A percentile compares a stretch with the other conserved stretches of the same genome.
Evolutionary conservation across 345 rosid species (phyloP).

Genomic region (Eucalyptus curtisii): DNA sequence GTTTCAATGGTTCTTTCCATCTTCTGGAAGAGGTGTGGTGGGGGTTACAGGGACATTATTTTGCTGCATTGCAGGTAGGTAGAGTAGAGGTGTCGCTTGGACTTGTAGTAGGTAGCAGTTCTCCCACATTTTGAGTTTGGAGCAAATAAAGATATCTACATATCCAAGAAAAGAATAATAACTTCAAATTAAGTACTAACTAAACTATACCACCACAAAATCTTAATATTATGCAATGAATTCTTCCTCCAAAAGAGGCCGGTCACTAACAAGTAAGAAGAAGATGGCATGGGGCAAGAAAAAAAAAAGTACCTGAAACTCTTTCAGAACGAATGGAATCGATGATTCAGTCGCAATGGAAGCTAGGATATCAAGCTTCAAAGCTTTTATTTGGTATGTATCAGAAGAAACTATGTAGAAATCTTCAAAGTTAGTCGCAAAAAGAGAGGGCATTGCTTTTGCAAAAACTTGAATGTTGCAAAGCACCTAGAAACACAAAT

Average conservation of each 20-base stretch:
- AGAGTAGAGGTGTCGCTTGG: background rate
- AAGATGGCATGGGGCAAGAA: background rate
- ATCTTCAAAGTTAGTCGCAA: conserved; percentile 64
- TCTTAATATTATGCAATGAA: background rate
- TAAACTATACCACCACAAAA: background rate
- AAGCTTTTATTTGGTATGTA: conserved; percentile 65
- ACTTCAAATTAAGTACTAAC: background rate
- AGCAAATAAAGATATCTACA: background rate
- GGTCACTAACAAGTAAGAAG: background rate
- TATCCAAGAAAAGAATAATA: background rate
- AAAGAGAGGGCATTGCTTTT: conserved; percentile 71
- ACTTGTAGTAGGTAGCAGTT: background rate
- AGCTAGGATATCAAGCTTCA: conserved; percentile 92
- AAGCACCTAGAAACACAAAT: conserved; percentile 47
- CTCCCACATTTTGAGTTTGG: background rate
- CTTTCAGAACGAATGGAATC: conserved; percentile 57
- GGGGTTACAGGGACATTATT: background rate
- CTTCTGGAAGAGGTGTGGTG: background rate
- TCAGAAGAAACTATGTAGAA: conserved; percentile 74
- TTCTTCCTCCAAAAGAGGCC: background rate
- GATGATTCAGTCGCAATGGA: conserved; percentile 61
- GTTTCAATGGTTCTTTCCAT: background rate
- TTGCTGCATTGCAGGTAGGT: background rate
- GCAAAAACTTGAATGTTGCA: conserved; percentile 83
- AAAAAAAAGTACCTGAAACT: conserved; percentile 60